Evolutionary conservation across 768 basidiomycete genomes (phyloP).

Genomic region (Mrakia blollopis): DNA sequence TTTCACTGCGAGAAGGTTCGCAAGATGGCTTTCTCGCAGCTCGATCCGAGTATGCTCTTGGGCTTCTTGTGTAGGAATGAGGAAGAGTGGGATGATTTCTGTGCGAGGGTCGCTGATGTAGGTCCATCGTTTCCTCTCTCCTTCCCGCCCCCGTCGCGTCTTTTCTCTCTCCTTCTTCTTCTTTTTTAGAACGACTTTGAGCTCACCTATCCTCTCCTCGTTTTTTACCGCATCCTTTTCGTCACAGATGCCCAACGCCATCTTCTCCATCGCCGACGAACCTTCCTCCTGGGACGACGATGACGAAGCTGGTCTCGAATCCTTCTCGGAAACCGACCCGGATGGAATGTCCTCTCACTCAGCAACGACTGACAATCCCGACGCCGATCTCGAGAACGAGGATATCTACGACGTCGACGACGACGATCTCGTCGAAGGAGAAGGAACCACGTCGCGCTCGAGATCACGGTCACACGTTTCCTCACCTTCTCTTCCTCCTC

Average conservation of each 20-base stretch:
- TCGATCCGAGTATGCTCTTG: conserved; percentile 96
- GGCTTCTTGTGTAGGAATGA: conserved; percentile 83
- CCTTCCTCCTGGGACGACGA: conserved; percentile 66
- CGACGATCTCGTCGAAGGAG: background rate
- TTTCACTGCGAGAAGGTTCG: conserved; percentile 96
- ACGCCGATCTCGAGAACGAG: background rate
- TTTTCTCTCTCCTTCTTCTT: background rate
- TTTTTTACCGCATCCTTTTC: background rate
- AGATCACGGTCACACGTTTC: too few species aligned
- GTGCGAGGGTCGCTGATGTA: conserved; percentile 66
- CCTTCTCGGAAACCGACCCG: conserved; percentile 58
- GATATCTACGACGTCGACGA: background rate
- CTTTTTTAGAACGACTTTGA: background rate
- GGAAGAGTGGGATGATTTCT: conserved; percentile 78
- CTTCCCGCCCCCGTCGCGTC: conserved; percentile 17
- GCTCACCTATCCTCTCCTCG: background rate
- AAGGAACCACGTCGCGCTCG: too few species aligned
- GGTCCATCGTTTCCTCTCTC: conserved; percentile 39
- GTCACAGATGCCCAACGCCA: conserved; percentile 52
- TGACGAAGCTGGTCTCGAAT: conserved; percentile 75
- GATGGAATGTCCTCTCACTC: conserved; percentile 14
- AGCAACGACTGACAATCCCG: too few species aligned
- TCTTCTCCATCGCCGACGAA: conserved; percentile 83
- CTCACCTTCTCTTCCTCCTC: too few species aligned
- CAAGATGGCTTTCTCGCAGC: conserved; percentile 83